A percentile compares a stretch with the other conserved stretches of the same genome.
Conservation (phyloP, 306 rosid genomes). For the Rubus parviflorus region DNA sequence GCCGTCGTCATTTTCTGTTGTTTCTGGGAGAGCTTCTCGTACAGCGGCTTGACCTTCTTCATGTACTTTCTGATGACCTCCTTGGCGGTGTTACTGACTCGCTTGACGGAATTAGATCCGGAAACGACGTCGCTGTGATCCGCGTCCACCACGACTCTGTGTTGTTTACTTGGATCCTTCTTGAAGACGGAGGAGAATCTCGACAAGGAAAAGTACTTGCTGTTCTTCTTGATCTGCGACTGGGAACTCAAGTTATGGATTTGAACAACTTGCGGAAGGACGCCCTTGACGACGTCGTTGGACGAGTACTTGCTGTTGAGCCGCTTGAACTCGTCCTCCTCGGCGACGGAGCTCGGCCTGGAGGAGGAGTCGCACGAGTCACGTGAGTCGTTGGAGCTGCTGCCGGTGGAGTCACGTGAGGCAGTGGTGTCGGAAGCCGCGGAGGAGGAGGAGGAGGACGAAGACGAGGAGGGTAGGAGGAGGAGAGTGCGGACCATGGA, state of each 20-base stretch:
- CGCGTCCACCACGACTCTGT: constrained; percentile 7
- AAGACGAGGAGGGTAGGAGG: constrained; percentile 49
- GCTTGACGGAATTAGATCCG: constrained; percentile 45
- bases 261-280: background rate
- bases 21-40: constrained; percentile 65
- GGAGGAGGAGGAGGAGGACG: constrained; percentile 44
- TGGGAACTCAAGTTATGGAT: background rate
- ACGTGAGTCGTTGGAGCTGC: constrained; percentile 44
- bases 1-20: constrained; percentile 23
- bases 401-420: constrained; percentile 81
- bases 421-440: constrained; percentile 47
- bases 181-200: constrained; percentile 85
- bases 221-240: constrained; percentile 37
- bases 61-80: constrained; percentile 78
- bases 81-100: constrained; percentile 59
- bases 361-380: constrained; percentile 69
- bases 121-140: constrained; percentile 21
- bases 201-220: constrained; percentile 64
- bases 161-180: constrained; percentile 30
- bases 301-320: constrained; percentile 28
- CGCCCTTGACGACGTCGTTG: constrained; percentile 1
- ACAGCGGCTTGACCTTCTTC: constrained; percentile 81
- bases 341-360: constrained; percentile 61
- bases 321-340: constrained; percentile 64
- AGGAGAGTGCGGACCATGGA: constrained; percentile 81